phyloP scores from a whole-genome alignment of 2,329 filamentous ascomycete species.

The Penicillium rolfsii region DNA sequence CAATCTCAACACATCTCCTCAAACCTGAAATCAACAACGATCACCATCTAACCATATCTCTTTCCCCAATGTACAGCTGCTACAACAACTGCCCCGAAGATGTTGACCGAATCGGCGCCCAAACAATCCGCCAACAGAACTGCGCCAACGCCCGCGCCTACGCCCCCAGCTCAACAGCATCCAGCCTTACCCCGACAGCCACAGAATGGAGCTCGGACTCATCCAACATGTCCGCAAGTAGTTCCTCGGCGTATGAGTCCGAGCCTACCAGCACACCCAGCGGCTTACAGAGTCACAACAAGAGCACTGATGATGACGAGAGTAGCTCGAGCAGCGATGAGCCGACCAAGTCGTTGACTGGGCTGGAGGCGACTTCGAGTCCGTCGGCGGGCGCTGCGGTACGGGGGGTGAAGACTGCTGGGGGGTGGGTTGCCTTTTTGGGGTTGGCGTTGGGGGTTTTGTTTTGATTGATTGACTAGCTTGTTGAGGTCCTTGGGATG shows the following conservation, averaged over 20 bases:
- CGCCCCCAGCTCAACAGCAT: not conserved
- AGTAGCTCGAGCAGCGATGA: not conserved
- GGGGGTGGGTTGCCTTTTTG: constrained; percentile 10
- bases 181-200: not conserved
- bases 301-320: not conserved
- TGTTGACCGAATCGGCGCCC: not conserved
- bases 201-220: not conserved
- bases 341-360: constrained; percentile 6
- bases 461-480: not conserved
- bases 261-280: not conserved
- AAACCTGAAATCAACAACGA: too few species aligned
- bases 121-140: constrained; percentile 8
- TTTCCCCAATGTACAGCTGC: constrained; percentile 2
- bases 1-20: too few species aligned
- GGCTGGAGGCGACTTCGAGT: not conserved
- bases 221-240: not conserved
- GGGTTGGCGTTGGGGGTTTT: constrained; percentile 11
- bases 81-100: constrained; percentile 11
- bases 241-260: not conserved
- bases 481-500: too few species aligned
- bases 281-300: constrained; percentile 1
- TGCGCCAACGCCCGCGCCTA: constrained; percentile 8
- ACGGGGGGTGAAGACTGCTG: not conserved
- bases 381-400: constrained; percentile 4
- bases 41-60: not conserved